Base-by-base conservation (phyloP, 1,284 basidiomycete genomes). In the Rhodotorula sp. region DNA sequence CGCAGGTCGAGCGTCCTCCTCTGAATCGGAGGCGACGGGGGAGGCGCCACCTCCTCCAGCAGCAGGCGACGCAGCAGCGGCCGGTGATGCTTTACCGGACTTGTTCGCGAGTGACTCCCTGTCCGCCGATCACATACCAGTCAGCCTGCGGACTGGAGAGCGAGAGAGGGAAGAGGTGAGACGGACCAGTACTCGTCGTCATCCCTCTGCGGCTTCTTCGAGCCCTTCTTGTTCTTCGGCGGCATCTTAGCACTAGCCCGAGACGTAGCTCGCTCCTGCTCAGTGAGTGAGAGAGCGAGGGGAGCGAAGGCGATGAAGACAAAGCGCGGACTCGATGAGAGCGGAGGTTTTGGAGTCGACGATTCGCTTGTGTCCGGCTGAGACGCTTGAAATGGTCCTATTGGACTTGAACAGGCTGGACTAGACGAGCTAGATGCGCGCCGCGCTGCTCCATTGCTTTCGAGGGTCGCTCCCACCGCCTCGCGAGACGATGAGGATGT, bases 101-200 rank as follows among this genome's bases (percentile, higher is more conserved):
- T 61, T 48, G 19, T 57, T 36, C 22, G 67, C 52, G 36, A 60
- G 54, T 19, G 60, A 51, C 39, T 68, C 55, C 64, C 59, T 60
- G 53, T 49, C 13, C 39, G 19, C 39, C 39, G 7, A 44, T 44
- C 39, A 6, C 2, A 24, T 20, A 19, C 15, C 13, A 13, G 32
- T 8, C n/a, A 39, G 22, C 36, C n/a, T 4, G 36, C n/a, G 29
- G 4, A 13, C 44, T 10, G 27, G 30, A 15, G 32, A 3, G 30
- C 22, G 55, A 55, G n/a, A 6, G 49, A 24, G 36, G 9, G 4
- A 32, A 24, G 51, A 10, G 11, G 44, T 15, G 29, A 48, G 24
- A 53, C 73, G 51, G 7, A 67, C 74, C 74, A 75, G 59, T 67
- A 67, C 11, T 51, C 74, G 44, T 75, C 74, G 48, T 71, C 69